Base-by-base conservation (phyloP, 192 early-diverging fungal genomes). In the Backusella macrospora region DNA sequence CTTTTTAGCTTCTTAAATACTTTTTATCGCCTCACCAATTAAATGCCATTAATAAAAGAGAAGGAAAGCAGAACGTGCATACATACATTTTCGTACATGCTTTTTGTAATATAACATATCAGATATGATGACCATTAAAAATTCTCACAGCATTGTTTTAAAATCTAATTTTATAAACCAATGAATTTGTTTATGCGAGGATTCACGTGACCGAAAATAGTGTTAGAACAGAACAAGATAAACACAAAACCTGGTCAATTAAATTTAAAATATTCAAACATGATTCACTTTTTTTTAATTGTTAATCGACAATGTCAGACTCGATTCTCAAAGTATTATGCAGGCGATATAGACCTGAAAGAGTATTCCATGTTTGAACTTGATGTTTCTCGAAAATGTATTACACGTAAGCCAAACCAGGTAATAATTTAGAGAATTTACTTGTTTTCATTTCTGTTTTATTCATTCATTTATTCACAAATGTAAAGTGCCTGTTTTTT, bases 231-330 rank as follows among this genome's bases (percentile, higher is more conserved):
- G 29, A 34, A 2, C 1, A 34, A 34, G 29, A 34, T 34, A 34
- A 34, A 34, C 29, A 34, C 7, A 59, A 59, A 23, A 52, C n/a
- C n/a, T 18, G 18, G 21, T 7, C 4, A 59, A 6, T 59, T 59
- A 43, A 38, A 26, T 48, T 37, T 6, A 38, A 16, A 68, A 5
- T 34, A 42, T 5, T 14, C 23, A 18, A 73, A 47, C 26, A 82
- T 82, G 81, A 63, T 82, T 9, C 52, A 45, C 23, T 82, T 82
- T 64, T 45, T 82, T 40, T 62, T 82, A 2, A 68, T 82, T 26
- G 49, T 82, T 9, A 82, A 82, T 67, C 75, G 72, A 43, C 81
- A 76, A 62, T 75, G 74, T 23, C 77, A 82, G 62, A 82, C 78
- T 10, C 78, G 81, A 29, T 82, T 82, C 62, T 79, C 81, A 34